These are phyloP conservation scores for Mycena floridula DNA, from an alignment of 768 basidiomycete species.

Conservation along the genomic window DNA sequence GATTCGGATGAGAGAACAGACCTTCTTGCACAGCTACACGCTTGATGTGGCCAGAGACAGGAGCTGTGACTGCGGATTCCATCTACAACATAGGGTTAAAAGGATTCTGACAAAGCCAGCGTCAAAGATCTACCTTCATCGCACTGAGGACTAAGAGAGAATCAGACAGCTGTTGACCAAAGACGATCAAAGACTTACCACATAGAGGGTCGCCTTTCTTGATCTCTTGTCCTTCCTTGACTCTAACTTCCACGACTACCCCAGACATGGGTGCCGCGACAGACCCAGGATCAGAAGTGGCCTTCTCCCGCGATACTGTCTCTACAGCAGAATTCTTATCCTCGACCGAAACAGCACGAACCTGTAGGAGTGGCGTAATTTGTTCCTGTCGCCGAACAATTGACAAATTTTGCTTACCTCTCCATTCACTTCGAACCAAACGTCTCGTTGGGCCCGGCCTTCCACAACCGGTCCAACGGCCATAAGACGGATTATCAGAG, in stretches of 20 bases:
- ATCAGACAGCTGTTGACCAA: slow-evolving; percentile 14
- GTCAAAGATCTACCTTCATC: slow-evolving; percentile 95
- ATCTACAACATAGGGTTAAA: too few species aligned
- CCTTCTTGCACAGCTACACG: slow-evolving; percentile 89
- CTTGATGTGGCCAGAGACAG: slow-evolving; percentile 94
- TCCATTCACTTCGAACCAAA: slow-evolving; percentile 98
- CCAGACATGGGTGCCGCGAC: slow-evolving; percentile 97
- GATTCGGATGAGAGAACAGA: slow-evolving; percentile 15
- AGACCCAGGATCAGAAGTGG: slow-evolving; percentile 90
- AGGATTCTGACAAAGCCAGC: slow-evolving; percentile 18
- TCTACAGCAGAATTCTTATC: slow-evolving; percentile 98
- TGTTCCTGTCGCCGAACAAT: slow-evolving; percentile 5
- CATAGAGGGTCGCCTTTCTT: slow-evolving; percentile 97
- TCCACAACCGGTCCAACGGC: slow-evolving; percentile 92
- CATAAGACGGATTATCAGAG: slow-evolving; percentile 91
- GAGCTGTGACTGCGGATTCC: slow-evolving; percentile 95
- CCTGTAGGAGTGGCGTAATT: slow-evolving; percentile 37
- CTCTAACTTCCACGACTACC: slow-evolving; percentile 95
- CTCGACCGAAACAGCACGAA: slow-evolving; percentile 92
- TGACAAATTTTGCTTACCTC: slow-evolving; percentile 50
- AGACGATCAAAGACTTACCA: slow-evolving; percentile 42
- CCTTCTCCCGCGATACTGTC: slow-evolving; percentile 91
- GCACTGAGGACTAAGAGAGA: slow-evolving; percentile 73
- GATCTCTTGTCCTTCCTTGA: slow-evolving; percentile 96
- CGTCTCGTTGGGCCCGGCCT: slow-evolving; percentile 88